A percentile compares a stretch with the other conserved stretches of the same genome.
Evolutionary conservation across 306 rosid species (phyloP).

Genomic region (Oxytropis ochrocephala): DNA sequence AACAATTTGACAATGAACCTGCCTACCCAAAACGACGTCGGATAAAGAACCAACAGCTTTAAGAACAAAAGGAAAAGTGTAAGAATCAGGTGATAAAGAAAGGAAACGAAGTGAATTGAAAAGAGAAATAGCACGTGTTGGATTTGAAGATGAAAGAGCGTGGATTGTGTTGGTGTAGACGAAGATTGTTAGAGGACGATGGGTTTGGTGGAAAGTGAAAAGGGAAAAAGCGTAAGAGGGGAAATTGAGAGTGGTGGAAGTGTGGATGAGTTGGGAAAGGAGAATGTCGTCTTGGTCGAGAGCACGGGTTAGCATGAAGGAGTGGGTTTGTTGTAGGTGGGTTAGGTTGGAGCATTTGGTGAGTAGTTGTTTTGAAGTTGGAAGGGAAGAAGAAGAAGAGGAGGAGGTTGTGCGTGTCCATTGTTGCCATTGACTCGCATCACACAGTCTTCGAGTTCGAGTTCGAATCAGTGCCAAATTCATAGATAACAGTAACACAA

Average conservation of each 20-base stretch:
- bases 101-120: constrained; percentile 22
- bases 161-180: constrained; percentile 44
- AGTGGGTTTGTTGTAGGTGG: constrained; percentile 49
- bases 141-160: constrained; percentile 29
- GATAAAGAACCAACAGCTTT: constrained; percentile 37
- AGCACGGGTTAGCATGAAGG: constrained; percentile 31
- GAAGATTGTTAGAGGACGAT: constrained; percentile 24
- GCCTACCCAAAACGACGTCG: constrained; percentile 25
- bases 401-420: neutral
- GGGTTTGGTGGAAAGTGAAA: constrained; percentile 17
- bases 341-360: constrained; percentile 15
- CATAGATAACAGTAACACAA: neutral
- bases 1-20: constrained; percentile 46
- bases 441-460: neutral
- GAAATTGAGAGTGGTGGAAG: constrained; percentile 39
- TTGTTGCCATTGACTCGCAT: neutral
- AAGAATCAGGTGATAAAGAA: constrained; percentile 44
- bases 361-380: neutral
- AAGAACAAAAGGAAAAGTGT: constrained; percentile 49
- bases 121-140: constrained; percentile 24
- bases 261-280: constrained; percentile 39
- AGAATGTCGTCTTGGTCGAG: constrained; percentile 37
- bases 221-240: constrained; percentile 38
- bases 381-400: neutral
- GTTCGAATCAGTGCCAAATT: neutral